Conservation (phyloP, 2,329 filamentous ascomycete genomes). For the Talaromyces marneffei region DNA sequence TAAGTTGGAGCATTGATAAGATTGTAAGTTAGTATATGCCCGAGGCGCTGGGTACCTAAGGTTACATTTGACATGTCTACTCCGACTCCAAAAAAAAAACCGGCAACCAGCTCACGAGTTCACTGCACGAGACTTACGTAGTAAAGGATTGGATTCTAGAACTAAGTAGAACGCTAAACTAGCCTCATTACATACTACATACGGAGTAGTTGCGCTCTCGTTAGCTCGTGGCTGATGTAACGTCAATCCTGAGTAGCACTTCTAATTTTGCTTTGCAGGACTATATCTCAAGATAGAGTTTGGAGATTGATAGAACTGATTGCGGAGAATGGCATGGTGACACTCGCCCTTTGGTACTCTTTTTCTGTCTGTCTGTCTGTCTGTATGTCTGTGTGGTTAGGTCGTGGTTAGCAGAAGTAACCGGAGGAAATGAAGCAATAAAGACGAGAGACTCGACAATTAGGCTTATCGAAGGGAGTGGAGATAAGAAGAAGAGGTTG, state of each 20-base stretch:
- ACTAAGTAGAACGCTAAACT: neutral
- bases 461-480: neutral
- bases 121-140: neutral
- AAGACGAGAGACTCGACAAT: neutral
- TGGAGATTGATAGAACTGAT: neutral
- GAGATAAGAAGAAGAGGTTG: no score
- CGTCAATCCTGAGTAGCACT: neutral
- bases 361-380: no score
- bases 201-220: no score
- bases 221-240: slow-evolving; percentile 4
- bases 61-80: neutral
- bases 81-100: neutral
- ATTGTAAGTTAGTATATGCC: no score
- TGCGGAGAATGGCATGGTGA: slow-evolving; percentile 4
- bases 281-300: neutral
- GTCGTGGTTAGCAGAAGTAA: no score
- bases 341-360: neutral
- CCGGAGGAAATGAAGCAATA: neutral
- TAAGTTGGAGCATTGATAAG: no score
- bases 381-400: no score
- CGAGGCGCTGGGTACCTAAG: neutral
- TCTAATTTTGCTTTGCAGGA: neutral
- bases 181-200: neutral
- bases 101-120: neutral
- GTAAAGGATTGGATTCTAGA: neutral